A percentile compares a stretch with the other conserved stretches of the same genome.
phyloP scores from a whole-genome alignment of 116 monocot species.

The Phalaenopsis hybrid region DNA sequence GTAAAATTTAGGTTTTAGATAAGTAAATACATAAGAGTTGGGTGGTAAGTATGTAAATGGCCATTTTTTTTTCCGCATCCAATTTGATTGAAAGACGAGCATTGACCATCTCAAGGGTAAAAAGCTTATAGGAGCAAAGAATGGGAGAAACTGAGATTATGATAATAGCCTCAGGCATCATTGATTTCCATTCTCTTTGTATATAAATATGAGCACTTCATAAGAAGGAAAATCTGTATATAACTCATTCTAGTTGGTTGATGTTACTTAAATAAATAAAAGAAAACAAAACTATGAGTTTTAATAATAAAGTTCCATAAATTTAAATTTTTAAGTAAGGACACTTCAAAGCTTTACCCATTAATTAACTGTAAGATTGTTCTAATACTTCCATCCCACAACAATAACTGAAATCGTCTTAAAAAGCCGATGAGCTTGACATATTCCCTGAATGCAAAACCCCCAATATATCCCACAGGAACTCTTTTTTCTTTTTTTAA shows the following conservation, averaged over 20 bases:
- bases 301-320: neutral
- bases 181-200: neutral
- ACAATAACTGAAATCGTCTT: neutral
- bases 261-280: neutral
- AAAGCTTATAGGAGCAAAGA: neutral
- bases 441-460: no score
- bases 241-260: neutral
- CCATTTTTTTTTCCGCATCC: neutral
- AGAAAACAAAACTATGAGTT: neutral
- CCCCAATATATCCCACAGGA: no score
- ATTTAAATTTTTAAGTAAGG: no score
- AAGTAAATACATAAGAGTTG: no score
- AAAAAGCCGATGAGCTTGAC: neutral
- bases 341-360: neutral
- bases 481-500: no score
- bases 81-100: neutral
- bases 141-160: neutral
- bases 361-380: neutral
- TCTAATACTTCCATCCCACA: neutral
- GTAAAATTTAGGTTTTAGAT: no score
- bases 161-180: neutral
- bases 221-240: neutral
- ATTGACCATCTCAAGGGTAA: neutral
- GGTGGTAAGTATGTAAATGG: no score
- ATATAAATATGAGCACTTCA: no score